Conservation (phyloP, 306 rosid genomes). For the Betula pendula region DNA sequence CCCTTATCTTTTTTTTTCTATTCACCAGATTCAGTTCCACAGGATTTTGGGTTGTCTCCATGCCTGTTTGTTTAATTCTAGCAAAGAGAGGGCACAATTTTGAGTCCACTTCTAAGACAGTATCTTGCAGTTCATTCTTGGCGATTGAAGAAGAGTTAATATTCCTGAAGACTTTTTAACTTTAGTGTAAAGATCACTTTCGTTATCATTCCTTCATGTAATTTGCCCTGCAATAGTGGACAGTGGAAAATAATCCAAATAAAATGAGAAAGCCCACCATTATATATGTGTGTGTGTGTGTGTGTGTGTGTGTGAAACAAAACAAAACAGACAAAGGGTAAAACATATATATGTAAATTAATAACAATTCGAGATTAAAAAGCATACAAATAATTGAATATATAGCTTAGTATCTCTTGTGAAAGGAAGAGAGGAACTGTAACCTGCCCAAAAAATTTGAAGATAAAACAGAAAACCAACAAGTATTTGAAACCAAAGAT, state of each 20-base stretch:
- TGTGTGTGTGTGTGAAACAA: too few relatives aligned
- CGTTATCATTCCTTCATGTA: slow-evolving; percentile 28
- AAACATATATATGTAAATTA: background rate
- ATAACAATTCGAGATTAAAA: background rate
- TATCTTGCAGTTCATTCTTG: slow-evolving; percentile 29
- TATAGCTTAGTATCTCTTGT: background rate
- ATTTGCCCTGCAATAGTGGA: slow-evolving; percentile 20
- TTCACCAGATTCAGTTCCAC: slow-evolving; percentile 9
- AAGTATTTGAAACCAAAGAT: background rate
- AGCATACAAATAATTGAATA: background rate
- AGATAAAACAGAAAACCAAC: background rate
- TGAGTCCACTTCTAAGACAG: background rate
- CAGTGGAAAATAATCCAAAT: slow-evolving; percentile 9
- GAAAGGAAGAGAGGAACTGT: background rate
- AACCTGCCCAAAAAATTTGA: background rate
- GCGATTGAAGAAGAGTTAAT: slow-evolving; percentile 26
- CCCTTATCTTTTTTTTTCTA: slow-evolving; percentile 25
- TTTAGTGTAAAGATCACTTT: slow-evolving; percentile 13
- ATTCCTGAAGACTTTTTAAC: slow-evolving; percentile 11
- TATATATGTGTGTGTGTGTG: too few relatives aligned
- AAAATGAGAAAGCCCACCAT: background rate
- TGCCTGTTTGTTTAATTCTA: slow-evolving; percentile 20
- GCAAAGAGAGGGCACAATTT: slow-evolving; percentile 19
- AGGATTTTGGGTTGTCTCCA: slow-evolving; percentile 9
- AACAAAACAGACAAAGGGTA: background rate